Base-by-base conservation (phyloP, 805 yeast species). In the Wickerhamiella domercqiae region DNA sequence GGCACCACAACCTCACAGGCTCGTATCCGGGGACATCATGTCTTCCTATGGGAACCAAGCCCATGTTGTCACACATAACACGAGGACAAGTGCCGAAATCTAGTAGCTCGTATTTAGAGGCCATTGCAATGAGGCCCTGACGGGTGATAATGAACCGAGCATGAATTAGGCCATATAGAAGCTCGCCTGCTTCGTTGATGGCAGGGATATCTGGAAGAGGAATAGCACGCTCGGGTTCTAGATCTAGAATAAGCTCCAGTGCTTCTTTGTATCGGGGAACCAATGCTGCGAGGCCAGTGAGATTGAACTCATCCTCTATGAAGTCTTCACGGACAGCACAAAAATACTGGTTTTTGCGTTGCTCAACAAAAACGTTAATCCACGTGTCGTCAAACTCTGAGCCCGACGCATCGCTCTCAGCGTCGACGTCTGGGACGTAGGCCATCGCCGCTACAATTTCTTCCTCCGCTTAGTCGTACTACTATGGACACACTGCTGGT, bases 241-340 rank as follows among this genome's bases (percentile, higher is more conserved):
- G 69, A 57, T 87, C 98, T 45, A 87, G 64, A 42, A 90, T 82
- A 48, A 87, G 69, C 59, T 87, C 95, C 44, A 87, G 62, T 1
- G 97, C 94, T 53, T 84, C 94, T 51, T 87, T 65, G 57, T 86
- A 90, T 54, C 76, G 81, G 3, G 96, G 94, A 7, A 90, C 94
- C 41, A 80, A 73, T 46, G 76, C 70, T 22, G 78, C 68, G 37
- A 90, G 66, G 1, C 97, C 96, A 1, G 97, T 86, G 51, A 90
- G 67, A 55, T 90, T 90, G 67, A 90, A 90, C 48, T 90, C 97
- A 58, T 90, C 98, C 50, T 86, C 96, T 43, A 90, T 82, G 57
- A 84, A 90, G 35, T 83, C 95, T 34, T 80, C 83, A 1, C 84
- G 69, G 4, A 90, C 94, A 48, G 86, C 93, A 32, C 86, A 93